Evolutionary conservation across 495 filamentous ascomycete genomes (phyloP), one percentile per base, ranked within the genome.

Genomic region (Articulospora tetracladia): DNA sequence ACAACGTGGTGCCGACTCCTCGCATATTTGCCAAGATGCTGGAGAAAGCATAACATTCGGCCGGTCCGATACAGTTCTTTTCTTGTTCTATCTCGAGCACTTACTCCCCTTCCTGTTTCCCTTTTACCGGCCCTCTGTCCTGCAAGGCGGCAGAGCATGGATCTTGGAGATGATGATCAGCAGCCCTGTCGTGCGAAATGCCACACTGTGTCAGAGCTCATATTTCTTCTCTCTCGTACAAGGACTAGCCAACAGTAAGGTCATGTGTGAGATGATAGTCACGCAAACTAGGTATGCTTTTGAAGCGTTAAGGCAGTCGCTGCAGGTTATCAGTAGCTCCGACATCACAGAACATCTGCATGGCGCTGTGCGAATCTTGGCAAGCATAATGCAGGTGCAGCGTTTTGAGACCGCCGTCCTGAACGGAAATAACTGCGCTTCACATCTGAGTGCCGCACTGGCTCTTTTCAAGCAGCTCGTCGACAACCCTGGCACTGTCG

Each of bases 71-170:
- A 55, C 49, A 19, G 22, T 62, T 44, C 58, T 61, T 19, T 20
- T 77, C 53, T 76, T 76, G 73, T 72, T 81, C 32, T 83, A 83
- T 59, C 66, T 84, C 41, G 80, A 84, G 55, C 70, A 78, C 46
- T 64, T 81, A 26, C 66, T 81, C 44, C 80, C 80, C 2, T 82
- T 81, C 54, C 66, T 82, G 6, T 83, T 79, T 58, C 82, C 80
- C 23, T 83, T 82, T 64, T 83, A 82, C 68, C 72, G 68, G 0
- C 80, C 82, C 6, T 65, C 72, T 27, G 64, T 76, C 7, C 64
- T 78, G 10, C 69, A 79, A 59, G 75, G 74, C 19, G 81, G 81
- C 13, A 69, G 73, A 53, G 69, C 74, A 7, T 85, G 80, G 81
- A 67, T 84, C 32, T 66, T 83, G n/a, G 76, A 78, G 22, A 66